Conservation (phyloP, 192 early-diverging fungal genomes). For the Coemansia sp. region DNA sequence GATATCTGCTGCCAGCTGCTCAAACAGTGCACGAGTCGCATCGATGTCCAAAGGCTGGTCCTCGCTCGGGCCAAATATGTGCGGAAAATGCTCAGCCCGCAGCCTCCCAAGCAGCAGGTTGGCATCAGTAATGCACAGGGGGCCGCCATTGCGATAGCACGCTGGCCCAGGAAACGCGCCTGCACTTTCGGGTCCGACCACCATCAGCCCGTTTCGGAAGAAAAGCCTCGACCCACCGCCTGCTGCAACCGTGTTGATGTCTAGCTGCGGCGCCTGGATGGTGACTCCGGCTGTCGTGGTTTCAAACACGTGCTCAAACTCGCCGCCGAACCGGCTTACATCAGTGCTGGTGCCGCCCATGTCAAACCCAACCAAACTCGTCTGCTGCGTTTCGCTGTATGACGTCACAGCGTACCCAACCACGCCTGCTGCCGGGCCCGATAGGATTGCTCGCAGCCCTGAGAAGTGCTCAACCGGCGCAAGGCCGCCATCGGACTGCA, state of each 20-base stretch:
- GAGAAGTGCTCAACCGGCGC: conserved; percentile 81
- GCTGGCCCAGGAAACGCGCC: conserved; percentile 94
- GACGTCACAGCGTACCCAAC: conserved; percentile 76
- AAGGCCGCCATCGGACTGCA: conserved; percentile 97
- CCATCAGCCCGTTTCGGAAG: conserved; percentile 91
- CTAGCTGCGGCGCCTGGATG: conserved; percentile 93
- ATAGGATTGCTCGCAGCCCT: conserved; percentile 89
- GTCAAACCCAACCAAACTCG: conserved; percentile 92
- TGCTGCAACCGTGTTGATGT: conserved; percentile 96
- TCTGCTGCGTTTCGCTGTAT: conserved; percentile 23
- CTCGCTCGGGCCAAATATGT: conserved; percentile 89
- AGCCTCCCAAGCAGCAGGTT: conserved; percentile 89
- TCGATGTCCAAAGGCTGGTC: conserved; percentile 74
- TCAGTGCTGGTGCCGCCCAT: conserved; percentile 94
- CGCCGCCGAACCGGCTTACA: conserved; percentile 88
- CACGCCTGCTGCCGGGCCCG: conserved; percentile 93
- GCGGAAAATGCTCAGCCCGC: conserved; percentile 83
- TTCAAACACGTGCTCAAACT: conserved; percentile 92
- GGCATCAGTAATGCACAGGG: conserved; percentile 90
- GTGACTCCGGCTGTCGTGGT: conserved; percentile 89
- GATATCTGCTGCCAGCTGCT: conserved; percentile 61
- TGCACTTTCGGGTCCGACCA: conserved; percentile 90
- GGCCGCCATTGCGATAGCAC: conserved; percentile 93
- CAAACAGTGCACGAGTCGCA: conserved; percentile 63
- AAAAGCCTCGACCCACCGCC: conserved; percentile 93